These are phyloP conservation scores for Fusarium coffeatum DNA, from an alignment of 2,329 filamentous ascomycete species.

Conservation along the genomic window DNA sequence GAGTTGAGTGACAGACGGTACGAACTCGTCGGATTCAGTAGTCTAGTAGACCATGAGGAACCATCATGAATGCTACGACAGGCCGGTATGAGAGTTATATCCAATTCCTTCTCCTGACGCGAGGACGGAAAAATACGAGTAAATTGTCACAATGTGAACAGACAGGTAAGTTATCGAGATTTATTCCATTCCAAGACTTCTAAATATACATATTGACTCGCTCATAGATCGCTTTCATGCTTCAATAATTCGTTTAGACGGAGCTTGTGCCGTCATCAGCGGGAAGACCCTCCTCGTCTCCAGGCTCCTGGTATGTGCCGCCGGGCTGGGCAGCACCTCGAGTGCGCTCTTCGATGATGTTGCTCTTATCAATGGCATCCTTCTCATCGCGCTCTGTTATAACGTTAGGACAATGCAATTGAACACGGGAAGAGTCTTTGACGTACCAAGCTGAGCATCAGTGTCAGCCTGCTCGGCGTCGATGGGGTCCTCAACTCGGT, in stretches of 20 bases:
- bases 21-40: accelerated
- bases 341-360: slow-evolving; percentile 38
- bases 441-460: slow-evolving; percentile 38
- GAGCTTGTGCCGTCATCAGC: slow-evolving; percentile 34
- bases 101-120: too few relatives aligned
- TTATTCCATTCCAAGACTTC: neutral
- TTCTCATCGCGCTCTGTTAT: slow-evolving; percentile 31
- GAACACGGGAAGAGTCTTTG: accelerated
- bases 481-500: slow-evolving; percentile 31
- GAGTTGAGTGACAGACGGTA: too few relatives aligned
- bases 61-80: neutral
- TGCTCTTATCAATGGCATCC: slow-evolving; percentile 35
- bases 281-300: slow-evolving; percentile 39
- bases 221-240: slow-evolving; percentile 1
- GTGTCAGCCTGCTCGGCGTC: slow-evolving; percentile 28
- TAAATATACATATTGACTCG: slow-evolving; percentile 1
- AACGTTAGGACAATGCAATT: too few relatives aligned
- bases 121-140: neutral
- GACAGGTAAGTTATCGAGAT: accelerated
- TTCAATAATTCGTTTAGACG: neutral
- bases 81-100: too few relatives aligned
- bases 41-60: too few relatives aligned
- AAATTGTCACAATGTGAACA: neutral
- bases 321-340: slow-evolving; percentile 31
- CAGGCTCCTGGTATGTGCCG: slow-evolving; percentile 35